Evolutionary conservation across 495 filamentous ascomycete species (phyloP), one percentile per base, ranked within the genome.

Genomic region (Cudoniella acicularis): DNA sequence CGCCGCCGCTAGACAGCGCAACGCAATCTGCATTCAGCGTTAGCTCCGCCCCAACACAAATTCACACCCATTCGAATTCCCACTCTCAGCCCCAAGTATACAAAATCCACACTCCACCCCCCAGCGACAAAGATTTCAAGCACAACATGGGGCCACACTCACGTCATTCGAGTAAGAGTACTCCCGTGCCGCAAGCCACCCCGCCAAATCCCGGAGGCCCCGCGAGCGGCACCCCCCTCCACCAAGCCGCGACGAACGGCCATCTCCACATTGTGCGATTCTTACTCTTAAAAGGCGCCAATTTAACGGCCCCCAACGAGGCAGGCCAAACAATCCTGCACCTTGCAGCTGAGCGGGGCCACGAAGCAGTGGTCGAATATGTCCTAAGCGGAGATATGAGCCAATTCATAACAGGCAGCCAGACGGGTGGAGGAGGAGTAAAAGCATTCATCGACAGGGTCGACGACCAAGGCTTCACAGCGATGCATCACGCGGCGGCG

Each of bases 211-310:
- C 30, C 30, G 30, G 30, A 13, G 13, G 13, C 30, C 13, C 30
- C 30, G 30, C 30, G 30, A 36, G 30, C 30, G 30, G 59, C 30
- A 62, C 58, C 4, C 11, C 59, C 23, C 59, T 62, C 3, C 27
- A 59, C 23, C 36, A 24, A 17, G 65, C 65, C 11, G 47, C 59
- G 11, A 36, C 0, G 25, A 26, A 3, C 11, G 64, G 64, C 21
- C 62, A 65, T 21, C 42, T 47, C 21, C n/a, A 25, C 4, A 48
- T 65, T 24, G 53, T 65, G 11, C 13, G 50, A 18, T 22, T 65
- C 18, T 53, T 67, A 2, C 30, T 64, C 8, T 23, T 41, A 3
- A 21, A 51, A 8, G 62, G 62, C 13, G 62, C 62, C 11, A 47
- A 57, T 24, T 16, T 21, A 45, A 47, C 10, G 21, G 30, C 30